phyloP scores from a whole-genome alignment of 2,329 filamentous ascomycete species.

The Helotiales sp. region DNA sequence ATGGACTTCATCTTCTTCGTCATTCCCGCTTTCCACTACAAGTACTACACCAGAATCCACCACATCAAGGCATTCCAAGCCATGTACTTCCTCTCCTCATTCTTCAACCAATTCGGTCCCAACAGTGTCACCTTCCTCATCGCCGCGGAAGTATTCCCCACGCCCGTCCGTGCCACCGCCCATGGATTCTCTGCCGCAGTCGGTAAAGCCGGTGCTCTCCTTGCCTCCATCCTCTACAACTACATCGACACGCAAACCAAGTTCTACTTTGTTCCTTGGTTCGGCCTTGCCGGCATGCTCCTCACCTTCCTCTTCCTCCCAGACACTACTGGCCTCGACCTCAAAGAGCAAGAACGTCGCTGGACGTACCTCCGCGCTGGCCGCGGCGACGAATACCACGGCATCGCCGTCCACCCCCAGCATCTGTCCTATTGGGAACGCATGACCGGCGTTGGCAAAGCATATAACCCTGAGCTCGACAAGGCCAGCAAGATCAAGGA shows the following conservation, averaged over 20 bases:
- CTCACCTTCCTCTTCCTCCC: conserved; percentile 86
- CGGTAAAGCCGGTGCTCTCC: conserved; percentile 86
- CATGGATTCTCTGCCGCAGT: conserved; percentile 93
- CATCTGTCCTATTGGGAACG: conserved; percentile 92
- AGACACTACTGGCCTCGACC: conserved; percentile 94
- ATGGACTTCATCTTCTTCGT: conserved; percentile 94
- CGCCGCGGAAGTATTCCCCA: conserved; percentile 95
- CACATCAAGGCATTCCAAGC: conserved; percentile 91
- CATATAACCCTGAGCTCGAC: conserved; percentile 83
- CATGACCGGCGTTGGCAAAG: conserved; percentile 75
- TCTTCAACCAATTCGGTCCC: conserved; percentile 99
- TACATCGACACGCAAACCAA: conserved; percentile 86
- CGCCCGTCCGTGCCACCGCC: conserved; percentile 87
- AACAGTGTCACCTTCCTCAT: conserved; percentile 94
- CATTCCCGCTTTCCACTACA: conserved; percentile 85
- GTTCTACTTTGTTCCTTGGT: conserved; percentile 95
- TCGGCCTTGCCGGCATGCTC: conserved; percentile 84
- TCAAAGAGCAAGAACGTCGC: conserved; percentile 95
- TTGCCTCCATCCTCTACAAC: conserved; percentile 89
- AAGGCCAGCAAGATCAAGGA: conserved; percentile 85
- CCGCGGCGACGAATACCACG: conserved; percentile 83
- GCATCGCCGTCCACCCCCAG: conserved; percentile 86
- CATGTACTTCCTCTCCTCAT: conserved; percentile 97
- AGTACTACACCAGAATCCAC: conserved; percentile 75
- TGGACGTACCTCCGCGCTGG: conserved; percentile 87